phyloP scores from a whole-genome alignment of 805 yeast species.

The Saturnispora kantuleensis region DNA sequence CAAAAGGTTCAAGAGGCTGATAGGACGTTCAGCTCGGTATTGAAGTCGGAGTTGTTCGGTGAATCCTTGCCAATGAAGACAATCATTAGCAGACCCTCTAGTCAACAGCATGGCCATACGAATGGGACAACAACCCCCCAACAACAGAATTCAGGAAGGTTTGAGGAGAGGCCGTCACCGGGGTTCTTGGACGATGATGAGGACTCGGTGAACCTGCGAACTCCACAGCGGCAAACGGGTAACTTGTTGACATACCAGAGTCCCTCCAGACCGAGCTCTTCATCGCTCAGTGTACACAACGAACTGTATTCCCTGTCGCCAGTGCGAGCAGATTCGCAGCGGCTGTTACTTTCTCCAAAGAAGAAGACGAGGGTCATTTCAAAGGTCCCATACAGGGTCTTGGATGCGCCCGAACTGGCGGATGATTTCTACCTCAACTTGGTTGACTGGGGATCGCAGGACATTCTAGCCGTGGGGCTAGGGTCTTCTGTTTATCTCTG shows the following conservation, averaged over 20 bases:
- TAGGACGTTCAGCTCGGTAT: conserved; percentile 72
- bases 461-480: conserved; percentile 81
- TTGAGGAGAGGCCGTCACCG: conserved; percentile 1
- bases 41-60: conserved; percentile 87
- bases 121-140: too few relatives aligned
- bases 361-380: conserved; percentile 69
- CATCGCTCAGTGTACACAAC: conserved; percentile 50
- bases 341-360: conserved; percentile 69
- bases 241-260: conserved; percentile 70
- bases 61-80: conserved; percentile 38
- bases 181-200: not conserved
- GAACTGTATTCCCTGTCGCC: conserved; percentile 78
- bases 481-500: conserved; percentile 84
- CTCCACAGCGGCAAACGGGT: conserved; percentile 30
- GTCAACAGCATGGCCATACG: not conserved
- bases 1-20: conserved; percentile 76
- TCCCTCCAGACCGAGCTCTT: conserved; percentile 55
- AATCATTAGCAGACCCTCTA: conserved; percentile 19
- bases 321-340: conserved; percentile 80
- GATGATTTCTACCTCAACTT: conserved; percentile 90
- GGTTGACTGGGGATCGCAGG: conserved; percentile 92
- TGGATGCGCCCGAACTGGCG: conserved; percentile 91
- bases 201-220: conserved; percentile 14
- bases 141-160: too few relatives aligned
- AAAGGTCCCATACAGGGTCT: conserved; percentile 82